Evolutionary conservation across 2,329 filamentous ascomycete species (phyloP).

Genomic region (Ophiostoma ulmi): DNA sequence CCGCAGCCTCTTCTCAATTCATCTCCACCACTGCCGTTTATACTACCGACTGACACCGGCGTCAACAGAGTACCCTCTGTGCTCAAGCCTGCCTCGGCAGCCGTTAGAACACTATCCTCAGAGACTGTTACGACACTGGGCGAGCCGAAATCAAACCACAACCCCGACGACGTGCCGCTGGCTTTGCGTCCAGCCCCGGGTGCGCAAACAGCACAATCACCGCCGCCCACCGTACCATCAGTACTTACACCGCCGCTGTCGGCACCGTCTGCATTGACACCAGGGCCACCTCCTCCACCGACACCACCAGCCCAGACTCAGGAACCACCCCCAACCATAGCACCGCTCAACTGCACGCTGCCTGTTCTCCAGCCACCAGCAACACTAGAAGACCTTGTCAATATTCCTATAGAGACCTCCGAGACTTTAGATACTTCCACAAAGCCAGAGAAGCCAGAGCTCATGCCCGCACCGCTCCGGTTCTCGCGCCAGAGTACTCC

Average conservation of each 20-base stretch:
- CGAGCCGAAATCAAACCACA: not conserved
- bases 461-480: constrained; percentile 19
- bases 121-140: not conserved
- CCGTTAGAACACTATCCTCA: not conserved
- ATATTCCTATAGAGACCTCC: not conserved
- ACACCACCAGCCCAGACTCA: not conserved
- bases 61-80: not conserved
- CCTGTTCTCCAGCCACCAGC: not conserved
- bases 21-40: not conserved
- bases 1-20: not conserved
- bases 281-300: not conserved
- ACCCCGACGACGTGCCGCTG: constrained; percentile 15
- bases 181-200: constrained; percentile 7
- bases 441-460: not conserved
- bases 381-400: not conserved
- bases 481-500: constrained; percentile 15
- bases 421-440: not conserved
- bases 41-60: not conserved
- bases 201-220: not conserved
- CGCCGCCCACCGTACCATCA: not conserved
- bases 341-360: not conserved
- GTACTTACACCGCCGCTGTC: not conserved
- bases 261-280: not conserved
- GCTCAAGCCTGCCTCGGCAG: constrained; percentile 7
- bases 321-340: not conserved